phyloP scores from a whole-genome alignment of 257 asterid genomes.

The Apocynum venetum region DNA sequence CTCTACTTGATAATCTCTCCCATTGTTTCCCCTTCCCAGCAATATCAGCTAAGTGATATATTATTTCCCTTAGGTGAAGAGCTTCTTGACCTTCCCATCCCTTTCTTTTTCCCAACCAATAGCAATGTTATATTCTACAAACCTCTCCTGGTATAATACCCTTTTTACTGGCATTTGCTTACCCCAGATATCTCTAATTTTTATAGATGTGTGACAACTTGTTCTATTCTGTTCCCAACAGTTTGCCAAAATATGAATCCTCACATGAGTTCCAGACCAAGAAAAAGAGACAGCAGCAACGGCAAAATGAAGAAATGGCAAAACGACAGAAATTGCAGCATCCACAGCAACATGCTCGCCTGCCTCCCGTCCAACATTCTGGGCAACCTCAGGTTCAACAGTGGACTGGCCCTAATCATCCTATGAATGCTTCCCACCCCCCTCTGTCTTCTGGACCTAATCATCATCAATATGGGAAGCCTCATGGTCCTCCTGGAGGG shows the following conservation, averaged over 20 bases:
- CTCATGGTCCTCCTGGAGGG: slow-evolving; percentile 78
- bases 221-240: slow-evolving; percentile 20
- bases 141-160: not conserved
- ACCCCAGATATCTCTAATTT: not conserved
- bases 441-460: slow-evolving; percentile 49
- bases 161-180: not conserved
- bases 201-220: not conserved
- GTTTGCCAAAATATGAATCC: slow-evolving; percentile 88
- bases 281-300: slow-evolving; percentile 88
- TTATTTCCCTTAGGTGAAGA: not conserved
- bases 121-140: not conserved
- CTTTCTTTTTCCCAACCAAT: not conserved
- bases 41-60: not conserved
- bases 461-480: slow-evolving; percentile 76
- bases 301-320: slow-evolving; percentile 82
- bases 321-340: slow-evolving; percentile 75
- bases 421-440: slow-evolving; percentile 54
- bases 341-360: slow-evolving; percentile 75
- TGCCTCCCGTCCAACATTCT: slow-evolving; percentile 79
- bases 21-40: not conserved
- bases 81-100: not conserved
- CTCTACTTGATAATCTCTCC: not conserved
- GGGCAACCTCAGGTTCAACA: slow-evolving; percentile 66
- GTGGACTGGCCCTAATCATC: slow-evolving; percentile 58
- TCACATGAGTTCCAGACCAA: slow-evolving; percentile 98